These are phyloP conservation scores for Grosmannia serpens DNA, from an alignment of 2,329 filamentous ascomycete genomes.

Conservation along the genomic window DNA sequence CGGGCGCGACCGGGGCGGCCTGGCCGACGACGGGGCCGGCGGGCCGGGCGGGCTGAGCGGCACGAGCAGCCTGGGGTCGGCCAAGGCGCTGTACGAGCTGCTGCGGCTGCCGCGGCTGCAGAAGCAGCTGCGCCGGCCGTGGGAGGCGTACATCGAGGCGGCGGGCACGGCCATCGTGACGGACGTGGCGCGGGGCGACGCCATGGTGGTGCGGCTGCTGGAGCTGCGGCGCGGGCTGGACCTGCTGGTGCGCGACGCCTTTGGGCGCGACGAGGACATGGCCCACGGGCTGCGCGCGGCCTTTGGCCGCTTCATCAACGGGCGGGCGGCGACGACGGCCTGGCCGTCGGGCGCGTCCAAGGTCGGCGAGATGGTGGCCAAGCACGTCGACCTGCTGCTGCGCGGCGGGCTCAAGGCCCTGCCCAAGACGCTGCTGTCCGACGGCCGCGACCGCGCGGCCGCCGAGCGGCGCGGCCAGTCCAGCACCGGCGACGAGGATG, in stretches of 20 bases:
- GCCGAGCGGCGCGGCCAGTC: conserved; percentile 52
- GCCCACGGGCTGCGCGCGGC: conserved; percentile 70
- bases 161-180: conserved; percentile 70
- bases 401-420: conserved; percentile 79
- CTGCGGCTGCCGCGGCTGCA: conserved; percentile 63
- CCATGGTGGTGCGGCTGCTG: conserved; percentile 78
- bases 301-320: conserved; percentile 88
- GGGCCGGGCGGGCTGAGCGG: neutral
- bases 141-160: conserved; percentile 65
- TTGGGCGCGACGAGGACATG: conserved; percentile 65
- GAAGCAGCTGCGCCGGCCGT: conserved; percentile 57
- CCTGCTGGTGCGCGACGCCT: conserved; percentile 62
- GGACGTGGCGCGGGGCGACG: conserved; percentile 63
- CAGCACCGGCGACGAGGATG: conserved; percentile 73
- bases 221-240: conserved; percentile 73
- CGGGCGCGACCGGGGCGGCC: conserved; percentile 44
- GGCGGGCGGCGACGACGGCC: conserved; percentile 52
- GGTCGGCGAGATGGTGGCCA: conserved; percentile 97
- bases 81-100: conserved; percentile 68
- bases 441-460: conserved; percentile 43
- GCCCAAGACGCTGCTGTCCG: conserved; percentile 55
- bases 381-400: conserved; percentile 84
- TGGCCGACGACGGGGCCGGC: conserved; percentile 25
- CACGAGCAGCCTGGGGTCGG: conserved; percentile 35
- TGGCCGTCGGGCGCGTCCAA: conserved; percentile 82